Base-by-base conservation (phyloP, 2,329 filamentous ascomycete genomes). In the Chalara sp. region DNA sequence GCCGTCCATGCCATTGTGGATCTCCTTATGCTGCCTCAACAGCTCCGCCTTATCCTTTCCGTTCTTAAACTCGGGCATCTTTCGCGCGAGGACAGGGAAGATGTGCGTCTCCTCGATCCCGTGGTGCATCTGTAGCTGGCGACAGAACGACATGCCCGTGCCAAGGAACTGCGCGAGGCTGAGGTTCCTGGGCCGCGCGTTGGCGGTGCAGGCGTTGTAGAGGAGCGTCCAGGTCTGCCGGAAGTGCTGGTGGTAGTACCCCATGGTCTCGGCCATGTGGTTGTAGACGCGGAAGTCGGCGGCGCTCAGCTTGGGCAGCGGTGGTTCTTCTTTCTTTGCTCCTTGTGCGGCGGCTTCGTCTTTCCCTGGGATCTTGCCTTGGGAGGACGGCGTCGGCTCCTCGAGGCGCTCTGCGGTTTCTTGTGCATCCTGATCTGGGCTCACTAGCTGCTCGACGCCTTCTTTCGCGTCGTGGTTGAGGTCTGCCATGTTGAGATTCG, bases 61-160 rank as follows among this genome's bases (percentile, higher is more conserved):
- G 10, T 63, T 54, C 37, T 74, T 72, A 64, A 95, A 95, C 57
- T 87, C 84, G 5, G 87, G 83, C 89, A 95, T 95, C 58, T 81
- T 83, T 59, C 72, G 73, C 10, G 86, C 89, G 2, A 96, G 77
- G 1, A 84, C 63, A 1, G 90, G 91, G 67, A 95, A 96, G 40
- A 96, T 75, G 65, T 89, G 80, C 32, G 74, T 70, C 68, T 96
- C 90, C 67, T 96, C 91, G 62, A 95, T 92, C 51, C 71, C 73
- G 71, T 96, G 91, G 70, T 96, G 90, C 51, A 79, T 69, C 7
- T 80, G 78, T n/a, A 96, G 80, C 52, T 86, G 78, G 12, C 76
- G 74, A 58, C 80, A 77, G 65, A 96, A 89, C 46, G 81, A 72
- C n/a, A 88, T 72, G 32, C 84, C 87, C 30, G 76, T 72, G 58